Base-by-base conservation (phyloP, 73 alveolate genomes). In the Blepharisma japonicum region DNA sequence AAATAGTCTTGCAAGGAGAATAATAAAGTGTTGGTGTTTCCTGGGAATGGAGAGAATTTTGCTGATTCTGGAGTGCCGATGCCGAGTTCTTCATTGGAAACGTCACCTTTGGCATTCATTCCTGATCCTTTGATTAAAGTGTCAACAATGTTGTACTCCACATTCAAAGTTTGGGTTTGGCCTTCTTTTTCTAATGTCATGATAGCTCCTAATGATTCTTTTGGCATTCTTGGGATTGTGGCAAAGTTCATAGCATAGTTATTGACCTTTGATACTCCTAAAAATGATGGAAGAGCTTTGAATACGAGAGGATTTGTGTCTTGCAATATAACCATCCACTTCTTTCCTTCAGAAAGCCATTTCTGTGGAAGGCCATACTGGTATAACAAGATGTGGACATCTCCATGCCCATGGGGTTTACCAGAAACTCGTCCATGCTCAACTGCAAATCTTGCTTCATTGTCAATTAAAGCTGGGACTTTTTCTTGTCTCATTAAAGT, bases 381-480 rank as follows among this genome's bases (percentile, higher is more conserved):
- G 84, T 86, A 93, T 25, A 95, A 82, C 20, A 95, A 83, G 55
- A 96, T 91, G 78, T 94, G 99, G 48, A 95, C 92, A 77, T 95
- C 99, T 6, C 99, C 99, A 91, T 95, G 99, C 6, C 99, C 99
- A 81, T 94, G 99, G 21, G 99, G 99, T 78, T 94, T 94, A 1
- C 98, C 94, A 14, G 94, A 8, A 94, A 71, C 61, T 61, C 90
- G 78, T 67, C 81, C 68, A 11, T 86, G 90, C 51, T 77, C 84
- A 21, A 66, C 68, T 56, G 98, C 96, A 47, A 95, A 84, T 50
- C 81, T 85, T 47, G 96, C 98, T 56, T 93, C 91, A 78, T 93
- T 94, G 81, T 95, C 98, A 8, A 95, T 78, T 70, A 95, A 77
- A 7, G 99, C 99, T 71, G 99, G 98, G 14, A 92, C 97, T 76